Conservation (phyloP, 352 stramenopile genomes). For the Peronosclerospora sorghi region DNA sequence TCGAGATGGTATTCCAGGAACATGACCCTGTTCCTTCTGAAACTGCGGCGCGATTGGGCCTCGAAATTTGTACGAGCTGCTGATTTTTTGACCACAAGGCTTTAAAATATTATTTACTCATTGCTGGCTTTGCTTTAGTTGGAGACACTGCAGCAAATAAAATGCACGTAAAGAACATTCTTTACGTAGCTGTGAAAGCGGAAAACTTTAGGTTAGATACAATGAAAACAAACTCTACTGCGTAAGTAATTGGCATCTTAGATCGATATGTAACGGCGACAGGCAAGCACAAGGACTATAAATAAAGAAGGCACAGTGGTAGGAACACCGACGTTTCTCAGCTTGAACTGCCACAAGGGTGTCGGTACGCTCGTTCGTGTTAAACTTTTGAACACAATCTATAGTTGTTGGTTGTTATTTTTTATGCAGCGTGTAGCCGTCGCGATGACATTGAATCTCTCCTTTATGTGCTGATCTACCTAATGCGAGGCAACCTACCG, state of each 20-base stretch:
- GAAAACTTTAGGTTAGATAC: conserved; percentile 91
- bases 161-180: no score
- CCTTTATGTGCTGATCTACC: conserved; percentile 83
- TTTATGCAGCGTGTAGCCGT: conserved; percentile 50
- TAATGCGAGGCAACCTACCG: conserved; percentile 68
- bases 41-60: conserved; percentile 43
- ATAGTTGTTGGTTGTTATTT: not conserved
- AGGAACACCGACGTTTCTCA: conserved; percentile 88
- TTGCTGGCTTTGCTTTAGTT: conserved; percentile 25
- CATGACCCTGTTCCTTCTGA: conserved; percentile 44
- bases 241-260: conserved; percentile 88
- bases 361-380: conserved; percentile 56
- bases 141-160: conserved; percentile 74
- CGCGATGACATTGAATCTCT: conserved; percentile 89
- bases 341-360: conserved; percentile 80
- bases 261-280: conserved; percentile 76
- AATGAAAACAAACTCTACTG: conserved; percentile 73
- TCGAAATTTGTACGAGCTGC: no score
- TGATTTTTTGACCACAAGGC: no score
- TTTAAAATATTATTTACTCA: conserved; percentile 8
- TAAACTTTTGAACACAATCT: not conserved
- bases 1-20: conserved; percentile 50
- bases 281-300: no score
- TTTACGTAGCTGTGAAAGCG: conserved; percentile 90
- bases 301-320: conserved; percentile 59